Conservation (phyloP, 2,329 filamentous ascomycete species). For the Emmonsia crescens region DNA sequence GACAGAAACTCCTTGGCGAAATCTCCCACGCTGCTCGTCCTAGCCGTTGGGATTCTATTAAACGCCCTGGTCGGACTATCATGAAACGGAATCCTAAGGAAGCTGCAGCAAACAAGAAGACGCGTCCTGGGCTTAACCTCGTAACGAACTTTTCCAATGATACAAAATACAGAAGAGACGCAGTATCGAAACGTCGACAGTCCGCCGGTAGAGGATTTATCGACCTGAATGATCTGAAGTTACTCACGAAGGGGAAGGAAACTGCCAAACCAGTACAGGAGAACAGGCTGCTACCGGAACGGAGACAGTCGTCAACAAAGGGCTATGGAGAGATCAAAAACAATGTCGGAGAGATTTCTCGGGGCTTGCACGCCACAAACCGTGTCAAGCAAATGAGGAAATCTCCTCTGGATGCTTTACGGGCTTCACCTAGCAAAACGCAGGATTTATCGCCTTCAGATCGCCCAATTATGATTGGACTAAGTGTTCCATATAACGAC, state of each 20-base stretch:
- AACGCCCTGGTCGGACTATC: background rate
- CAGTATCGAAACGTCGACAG: conserved; percentile 4
- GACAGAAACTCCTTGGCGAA: conserved; percentile 2
- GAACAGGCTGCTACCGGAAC: conserved; percentile 13
- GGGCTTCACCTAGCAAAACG: conserved; percentile 18
- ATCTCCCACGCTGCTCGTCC: background rate
- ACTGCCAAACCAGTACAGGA: conserved; percentile 13
- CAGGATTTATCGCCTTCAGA: conserved; percentile 35
- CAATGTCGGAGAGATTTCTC: background rate
- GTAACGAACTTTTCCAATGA: conserved; percentile 30
- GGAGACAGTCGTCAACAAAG: conserved; percentile 13
- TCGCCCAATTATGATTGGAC: conserved; percentile 37
- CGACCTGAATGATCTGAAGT: conserved; percentile 29
- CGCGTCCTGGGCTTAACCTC: conserved; percentile 32
- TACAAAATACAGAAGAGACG: conserved; percentile 8
- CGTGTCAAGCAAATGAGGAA: conserved; percentile 6
- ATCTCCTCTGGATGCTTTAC: conserved; percentile 3
- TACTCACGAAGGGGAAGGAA: conserved; percentile 24
- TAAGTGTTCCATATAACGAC: conserved; percentile 29
- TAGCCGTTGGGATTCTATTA: conserved; percentile 1
- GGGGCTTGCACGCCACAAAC: conserved; percentile 6
- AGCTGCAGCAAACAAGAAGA: conserved; percentile 19
- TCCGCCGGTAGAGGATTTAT: conserved; percentile 17
- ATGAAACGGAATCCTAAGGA: conserved; percentile 11
- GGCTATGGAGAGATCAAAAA: conserved; percentile 18